phyloP scores from a whole-genome alignment of 176 grass and related monocot genomes.

The Melocanna baccifera region DNA sequence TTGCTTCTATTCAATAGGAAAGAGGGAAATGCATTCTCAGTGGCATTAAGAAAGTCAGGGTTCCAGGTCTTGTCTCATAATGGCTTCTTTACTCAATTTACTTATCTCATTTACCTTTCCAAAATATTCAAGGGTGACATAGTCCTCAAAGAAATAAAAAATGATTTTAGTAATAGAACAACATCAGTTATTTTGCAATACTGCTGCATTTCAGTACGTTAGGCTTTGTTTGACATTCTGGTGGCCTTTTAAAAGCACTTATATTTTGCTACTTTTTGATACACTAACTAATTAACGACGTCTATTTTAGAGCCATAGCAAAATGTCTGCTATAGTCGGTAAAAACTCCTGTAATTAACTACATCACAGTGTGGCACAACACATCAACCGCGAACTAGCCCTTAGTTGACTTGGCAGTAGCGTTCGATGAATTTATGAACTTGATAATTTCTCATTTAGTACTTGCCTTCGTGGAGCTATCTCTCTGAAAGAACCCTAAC shows the following conservation, averaged over 20 bases:
- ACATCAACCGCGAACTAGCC: not conserved
- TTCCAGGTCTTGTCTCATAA: not conserved
- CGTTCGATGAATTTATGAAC: not conserved
- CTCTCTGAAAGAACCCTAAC: too few species aligned
- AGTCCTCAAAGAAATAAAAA: not conserved
- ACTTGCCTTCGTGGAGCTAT: not conserved
- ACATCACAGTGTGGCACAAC: not conserved
- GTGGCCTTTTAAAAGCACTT: not conserved
- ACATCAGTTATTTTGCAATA: not conserved
- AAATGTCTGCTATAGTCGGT: not conserved
- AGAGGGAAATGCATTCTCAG: not conserved
- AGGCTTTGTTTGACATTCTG: constrained; percentile 6
- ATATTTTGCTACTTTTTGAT: constrained; percentile 1
- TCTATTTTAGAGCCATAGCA: not conserved
- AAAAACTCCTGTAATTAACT: not conserved
- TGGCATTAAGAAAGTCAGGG: not conserved
- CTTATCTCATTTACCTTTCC: not conserved
- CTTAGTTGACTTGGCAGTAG: not conserved
- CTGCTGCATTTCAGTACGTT: not conserved
- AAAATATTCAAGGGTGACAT: not conserved
- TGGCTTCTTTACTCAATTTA: constrained; percentile 3
- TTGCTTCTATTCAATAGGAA: not conserved
- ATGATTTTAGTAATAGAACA: not conserved
- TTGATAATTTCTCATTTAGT: not conserved
- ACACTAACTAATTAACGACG: not conserved